A percentile compares a stretch with the other conserved stretches of the same genome.
phyloP scores from a whole-genome alignment of 2,329 filamentous ascomycete species.

The Ceratocystis alfenasii region DNA sequence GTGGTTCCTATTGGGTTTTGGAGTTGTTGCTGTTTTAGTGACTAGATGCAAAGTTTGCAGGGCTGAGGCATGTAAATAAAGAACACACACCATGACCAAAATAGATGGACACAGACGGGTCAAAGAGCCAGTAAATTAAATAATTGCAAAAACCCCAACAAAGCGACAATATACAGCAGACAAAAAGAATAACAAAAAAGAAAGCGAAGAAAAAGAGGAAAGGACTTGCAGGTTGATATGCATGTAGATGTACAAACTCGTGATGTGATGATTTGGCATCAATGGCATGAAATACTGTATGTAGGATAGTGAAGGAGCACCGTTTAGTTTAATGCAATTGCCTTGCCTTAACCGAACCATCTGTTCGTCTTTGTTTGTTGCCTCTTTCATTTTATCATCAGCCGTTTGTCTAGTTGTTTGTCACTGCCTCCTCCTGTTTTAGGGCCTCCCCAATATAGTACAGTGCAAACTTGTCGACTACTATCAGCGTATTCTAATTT shows the following conservation, averaged over 20 bases:
- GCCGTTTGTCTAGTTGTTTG: background rate
- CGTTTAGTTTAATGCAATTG: background rate
- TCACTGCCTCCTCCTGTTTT: background rate
- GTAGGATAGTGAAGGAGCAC: background rate
- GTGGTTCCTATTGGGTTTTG: background rate
- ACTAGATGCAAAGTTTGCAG: background rate
- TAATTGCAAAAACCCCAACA: no score
- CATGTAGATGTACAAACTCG: background rate
- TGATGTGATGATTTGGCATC: no score
- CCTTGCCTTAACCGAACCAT: background rate
- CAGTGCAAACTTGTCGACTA: background rate
- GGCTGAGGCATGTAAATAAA: constrained; percentile 6
- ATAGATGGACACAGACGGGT: background rate
- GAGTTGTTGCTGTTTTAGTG: background rate
- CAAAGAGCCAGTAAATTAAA: background rate
- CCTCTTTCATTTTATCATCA: background rate
- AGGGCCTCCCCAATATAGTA: background rate
- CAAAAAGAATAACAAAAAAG: background rate
- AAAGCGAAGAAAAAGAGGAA: background rate
- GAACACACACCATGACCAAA: background rate
- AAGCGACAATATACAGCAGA: no score
- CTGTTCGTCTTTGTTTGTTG: background rate
- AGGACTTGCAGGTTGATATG: no score
- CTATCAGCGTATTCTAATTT: background rate
- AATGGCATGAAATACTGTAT: no score